Evolutionary conservation across 805 yeast genomes (phyloP), one percentile per base, ranked within the genome.

Genomic region (Kuraishia borneana): DNA sequence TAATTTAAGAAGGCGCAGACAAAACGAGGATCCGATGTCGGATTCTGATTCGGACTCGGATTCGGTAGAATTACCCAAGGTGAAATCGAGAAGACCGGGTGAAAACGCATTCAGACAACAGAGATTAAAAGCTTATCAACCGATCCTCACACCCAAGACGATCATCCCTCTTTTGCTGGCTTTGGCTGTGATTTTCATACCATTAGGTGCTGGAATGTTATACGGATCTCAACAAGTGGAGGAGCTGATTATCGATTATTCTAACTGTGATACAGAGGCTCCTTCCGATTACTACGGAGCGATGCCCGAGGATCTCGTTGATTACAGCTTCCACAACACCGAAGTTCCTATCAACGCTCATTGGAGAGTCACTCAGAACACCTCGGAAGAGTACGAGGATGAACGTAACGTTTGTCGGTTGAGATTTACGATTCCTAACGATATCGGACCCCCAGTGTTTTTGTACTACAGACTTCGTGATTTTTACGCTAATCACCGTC

Each of bases 401-500:
- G 73, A 69, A 37, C 44, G 53, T 21, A 54, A 71, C 39, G 63
- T 67, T 4, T 89, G 98, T 56, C 62, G 68, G 33, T 48, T 89
- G 31, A 78, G 77, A 49, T 92, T 89, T 57, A 69, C 73, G 39
- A 60, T 87, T 23, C 94, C 95, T 14, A 63, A 68, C 37, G 76
- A 76, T 34, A 63, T 89, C 52, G 71, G 77, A 21, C 73, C 80
- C 2, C 85, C 94, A 5, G 62, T 88, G 12, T 87, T 67, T 51
- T 51, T 85, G 41, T 92, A 81, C 58, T 89, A 89, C 61, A 75
- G 76, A 44, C 60, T 89, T 44, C 83, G 94, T 32, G 81, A 83
- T 53, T 92, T 89, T 55, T 84, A 68, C 56, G 95, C 94, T 51
- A 89, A 92, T 58, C 98, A 89, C 61, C 75, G 98, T 42, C 81